Percentiles rank a stretch among this genome's conserved stretches.
Conservation (phyloP, 2,329 filamentous ascomycete genomes). For the Remersonia thermophila region DNA sequence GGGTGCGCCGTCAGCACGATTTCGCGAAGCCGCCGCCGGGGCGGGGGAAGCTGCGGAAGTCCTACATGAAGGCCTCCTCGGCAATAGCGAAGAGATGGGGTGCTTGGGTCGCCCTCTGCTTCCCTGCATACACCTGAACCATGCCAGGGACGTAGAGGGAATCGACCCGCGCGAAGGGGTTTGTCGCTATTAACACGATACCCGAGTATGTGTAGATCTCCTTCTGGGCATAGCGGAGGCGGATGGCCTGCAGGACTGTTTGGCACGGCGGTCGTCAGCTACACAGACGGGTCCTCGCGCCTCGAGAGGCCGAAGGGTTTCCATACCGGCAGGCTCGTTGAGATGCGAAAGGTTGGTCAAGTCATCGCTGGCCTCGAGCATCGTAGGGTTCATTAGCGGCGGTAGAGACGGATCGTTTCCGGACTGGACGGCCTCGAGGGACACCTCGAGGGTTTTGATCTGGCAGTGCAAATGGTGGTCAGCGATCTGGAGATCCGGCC, state of each 20-base stretch:
- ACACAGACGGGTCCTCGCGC: slow-evolving; percentile 1
- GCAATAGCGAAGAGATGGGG: slow-evolving; percentile 98
- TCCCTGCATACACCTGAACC: slow-evolving; percentile 99
- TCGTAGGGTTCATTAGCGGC: slow-evolving; percentile 92
- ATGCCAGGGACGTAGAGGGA: slow-evolving; percentile 97
- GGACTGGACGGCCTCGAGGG: slow-evolving; percentile 61
- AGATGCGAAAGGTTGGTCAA: slow-evolving; percentile 94
- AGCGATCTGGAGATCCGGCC: slow-evolving; percentile 3
- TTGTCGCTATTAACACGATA: slow-evolving; percentile 96
- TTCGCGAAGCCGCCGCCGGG: not conserved
- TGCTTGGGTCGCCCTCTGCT: slow-evolving; percentile 89
- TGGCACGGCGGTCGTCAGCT: slow-evolving; percentile 14
- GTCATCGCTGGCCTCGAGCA: slow-evolving; percentile 97
- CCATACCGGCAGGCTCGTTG: slow-evolving; percentile 88
- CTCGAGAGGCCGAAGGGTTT: slow-evolving; percentile 3
- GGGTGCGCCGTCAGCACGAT: slow-evolving; percentile 25
- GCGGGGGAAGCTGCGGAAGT: not conserved
- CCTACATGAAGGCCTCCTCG: slow-evolving; percentile 90
- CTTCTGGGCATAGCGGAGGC: slow-evolving; percentile 91
- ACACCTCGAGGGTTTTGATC: slow-evolving; percentile 71
- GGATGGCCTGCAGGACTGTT: slow-evolving; percentile 89
- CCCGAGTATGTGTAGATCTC: slow-evolving; percentile 99
- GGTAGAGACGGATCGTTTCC: slow-evolving; percentile 69
- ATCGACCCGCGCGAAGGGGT: slow-evolving; percentile 93
- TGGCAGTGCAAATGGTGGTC: slow-evolving; percentile 26